These are phyloP conservation scores for Ustilago bromivora DNA, from an alignment of 1,284 basidiomycete genomes.

Conservation along the genomic window DNA sequence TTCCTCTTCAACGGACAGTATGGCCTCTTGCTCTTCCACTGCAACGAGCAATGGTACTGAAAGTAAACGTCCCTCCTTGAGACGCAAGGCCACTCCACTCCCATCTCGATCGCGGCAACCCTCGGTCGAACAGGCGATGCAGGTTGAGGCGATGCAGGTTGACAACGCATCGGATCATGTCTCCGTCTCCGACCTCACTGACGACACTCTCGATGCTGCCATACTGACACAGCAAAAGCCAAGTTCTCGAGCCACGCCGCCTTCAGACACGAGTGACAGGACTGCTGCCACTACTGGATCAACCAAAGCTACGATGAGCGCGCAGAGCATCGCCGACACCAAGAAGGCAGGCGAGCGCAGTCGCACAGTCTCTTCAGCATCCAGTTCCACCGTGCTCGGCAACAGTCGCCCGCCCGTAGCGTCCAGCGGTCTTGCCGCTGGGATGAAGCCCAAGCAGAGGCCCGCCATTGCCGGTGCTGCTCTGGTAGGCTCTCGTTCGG, in stretches of 20 bases:
- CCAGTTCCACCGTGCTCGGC: conserved; percentile 15
- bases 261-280: neutral
- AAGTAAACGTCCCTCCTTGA: conserved; percentile 22
- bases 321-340: neutral
- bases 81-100: conserved; percentile 38
- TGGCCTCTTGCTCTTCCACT: conserved; percentile 13
- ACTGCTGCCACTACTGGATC: neutral
- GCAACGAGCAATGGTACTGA: conserved; percentile 3
- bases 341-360: conserved; percentile 6
- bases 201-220: neutral
- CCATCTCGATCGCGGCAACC: conserved; percentile 44
- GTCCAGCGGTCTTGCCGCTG: conserved; percentile 24
- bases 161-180: no score
- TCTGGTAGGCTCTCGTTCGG: conserved; percentile 15
- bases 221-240: neutral
- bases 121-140: conserved; percentile 31
- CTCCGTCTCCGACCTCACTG: neutral
- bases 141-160: neutral
- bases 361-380: conserved; percentile 7
- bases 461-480: conserved; percentile 32
- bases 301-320: neutral
- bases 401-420: conserved; percentile 18
- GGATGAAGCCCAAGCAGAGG: conserved; percentile 49
- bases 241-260: neutral
- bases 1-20: conserved; percentile 31